Conservation (phyloP, 1,284 basidiomycete genomes). For the Anthracocystis walkeri region DNA sequence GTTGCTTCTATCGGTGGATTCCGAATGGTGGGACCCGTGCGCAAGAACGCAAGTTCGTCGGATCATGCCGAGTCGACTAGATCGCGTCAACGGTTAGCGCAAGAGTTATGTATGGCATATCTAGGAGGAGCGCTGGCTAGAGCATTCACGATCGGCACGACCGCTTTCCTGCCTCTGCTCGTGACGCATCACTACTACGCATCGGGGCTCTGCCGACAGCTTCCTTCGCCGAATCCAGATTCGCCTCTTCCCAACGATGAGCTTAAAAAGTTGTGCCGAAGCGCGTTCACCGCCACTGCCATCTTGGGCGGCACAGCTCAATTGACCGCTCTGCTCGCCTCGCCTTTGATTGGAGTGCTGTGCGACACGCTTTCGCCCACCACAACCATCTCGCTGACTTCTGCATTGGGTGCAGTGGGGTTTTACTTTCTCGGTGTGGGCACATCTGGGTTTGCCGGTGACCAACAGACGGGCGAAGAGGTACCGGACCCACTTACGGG, state of each 20-base stretch:
- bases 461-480: conserved; percentile 31
- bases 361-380: conserved; percentile 47
- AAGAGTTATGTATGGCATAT: conserved; percentile 52
- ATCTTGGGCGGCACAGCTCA: conserved; percentile 54
- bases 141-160: conserved; percentile 57
- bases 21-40: conserved; percentile 21
- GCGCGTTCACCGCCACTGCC: conserved; percentile 52
- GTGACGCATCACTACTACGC: conserved; percentile 57
- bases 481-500: conserved; percentile 40
- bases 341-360: conserved; percentile 48
- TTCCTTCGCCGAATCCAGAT: conserved; percentile 43
- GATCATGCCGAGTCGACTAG: conserved; percentile 7
- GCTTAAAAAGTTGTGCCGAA: conserved; percentile 53
- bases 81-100: conserved; percentile 13
- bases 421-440: conserved; percentile 44
- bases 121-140: conserved; percentile 54
- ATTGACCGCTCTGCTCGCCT: conserved; percentile 44
- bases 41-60: not conserved
- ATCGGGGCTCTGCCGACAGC: conserved; percentile 44
- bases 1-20: conserved; percentile 35
- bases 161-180: conserved; percentile 59
- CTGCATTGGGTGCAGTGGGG: conserved; percentile 37
- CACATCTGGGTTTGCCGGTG: conserved; percentile 30
- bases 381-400: conserved; percentile 34
- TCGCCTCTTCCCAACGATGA: conserved; percentile 45